These are phyloP conservation scores for Berkeleyomyces basicola DNA, from an alignment of 2,329 filamentous ascomycete genomes.

Conservation along the genomic window DNA sequence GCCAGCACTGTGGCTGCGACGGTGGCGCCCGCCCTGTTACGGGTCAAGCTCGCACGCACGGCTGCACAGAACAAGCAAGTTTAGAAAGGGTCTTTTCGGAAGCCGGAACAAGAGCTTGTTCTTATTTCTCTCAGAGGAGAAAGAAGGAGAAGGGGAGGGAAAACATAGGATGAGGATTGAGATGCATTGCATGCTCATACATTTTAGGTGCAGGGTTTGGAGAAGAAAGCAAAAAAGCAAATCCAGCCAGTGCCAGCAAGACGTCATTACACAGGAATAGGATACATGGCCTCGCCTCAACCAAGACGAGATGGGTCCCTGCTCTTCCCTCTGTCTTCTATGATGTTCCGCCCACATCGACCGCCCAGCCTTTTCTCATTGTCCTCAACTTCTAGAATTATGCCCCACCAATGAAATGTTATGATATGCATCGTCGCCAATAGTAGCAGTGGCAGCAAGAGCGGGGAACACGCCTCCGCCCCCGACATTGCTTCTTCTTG, in stretches of 20 bases:
- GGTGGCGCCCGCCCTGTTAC: background rate
- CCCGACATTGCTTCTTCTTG: no score
- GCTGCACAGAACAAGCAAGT: no score
- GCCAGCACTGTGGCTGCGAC: background rate
- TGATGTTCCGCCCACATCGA: background rate
- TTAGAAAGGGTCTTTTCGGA: background rate
- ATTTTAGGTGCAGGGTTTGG: background rate
- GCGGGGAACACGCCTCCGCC: background rate
- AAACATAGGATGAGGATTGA: background rate
- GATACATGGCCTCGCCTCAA: background rate
- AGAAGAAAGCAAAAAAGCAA: background rate
- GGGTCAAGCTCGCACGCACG: background rate
- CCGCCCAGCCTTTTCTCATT: background rate
- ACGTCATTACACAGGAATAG: background rate
- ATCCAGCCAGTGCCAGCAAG: no score
- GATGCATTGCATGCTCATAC: background rate
- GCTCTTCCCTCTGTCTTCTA: background rate
- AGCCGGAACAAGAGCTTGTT: background rate
- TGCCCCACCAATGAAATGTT: background rate
- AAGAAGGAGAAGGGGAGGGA: background rate
- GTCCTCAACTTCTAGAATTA: background rate
- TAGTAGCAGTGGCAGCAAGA: background rate
- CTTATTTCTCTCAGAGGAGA: no score
- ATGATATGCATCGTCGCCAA: background rate
- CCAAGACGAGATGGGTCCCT: background rate